Evolutionary conservation across 176 grass and related monocot species (phyloP).

Genomic region (Phoenix roebelenii): DNA sequence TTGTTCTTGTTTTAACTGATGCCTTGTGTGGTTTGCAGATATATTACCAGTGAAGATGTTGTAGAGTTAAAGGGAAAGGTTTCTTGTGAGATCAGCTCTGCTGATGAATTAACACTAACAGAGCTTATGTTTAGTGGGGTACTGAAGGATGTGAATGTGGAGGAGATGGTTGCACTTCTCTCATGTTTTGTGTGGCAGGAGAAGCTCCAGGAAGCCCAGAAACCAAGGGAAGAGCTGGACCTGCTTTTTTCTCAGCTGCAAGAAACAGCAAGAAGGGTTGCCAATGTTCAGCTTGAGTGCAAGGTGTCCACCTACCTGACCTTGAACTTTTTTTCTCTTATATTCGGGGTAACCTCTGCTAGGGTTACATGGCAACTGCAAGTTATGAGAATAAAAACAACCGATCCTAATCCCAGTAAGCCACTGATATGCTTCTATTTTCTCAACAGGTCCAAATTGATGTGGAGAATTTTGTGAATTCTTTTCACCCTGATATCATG

Average conservation of each 20-base stretch:
- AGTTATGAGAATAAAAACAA: too few species aligned
- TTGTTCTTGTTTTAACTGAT: not conserved
- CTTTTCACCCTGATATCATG: constrained; percentile 85
- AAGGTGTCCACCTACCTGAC: constrained; percentile 34
- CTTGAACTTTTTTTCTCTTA: not conserved
- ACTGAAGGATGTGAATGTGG: constrained; percentile 67
- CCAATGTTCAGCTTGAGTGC: constrained; percentile 58
- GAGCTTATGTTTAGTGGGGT: constrained; percentile 88
- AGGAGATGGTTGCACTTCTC: constrained; percentile 86
- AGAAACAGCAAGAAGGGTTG: constrained; percentile 37
- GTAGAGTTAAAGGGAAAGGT: constrained; percentile 88
- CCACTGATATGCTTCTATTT: not conserved
- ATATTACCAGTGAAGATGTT: constrained; percentile 58
- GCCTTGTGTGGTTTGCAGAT: constrained; percentile 17
- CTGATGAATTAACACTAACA: constrained; percentile 75
- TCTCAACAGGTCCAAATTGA: constrained; percentile 67
- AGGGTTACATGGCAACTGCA: too few species aligned
- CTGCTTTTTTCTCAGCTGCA: constrained; percentile 45
- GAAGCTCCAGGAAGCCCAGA: constrained; percentile 69
- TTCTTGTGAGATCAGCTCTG: constrained; percentile 77
- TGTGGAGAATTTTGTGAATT: constrained; percentile 63
- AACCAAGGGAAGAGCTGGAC: constrained; percentile 73
- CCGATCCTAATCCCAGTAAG: too few species aligned
- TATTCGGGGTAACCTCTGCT: not conserved
- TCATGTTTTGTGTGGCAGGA: constrained; percentile 97